Conservation (phyloP, 192 early-diverging fungal species). For the Phycomyces blakesleeanus region DNA sequence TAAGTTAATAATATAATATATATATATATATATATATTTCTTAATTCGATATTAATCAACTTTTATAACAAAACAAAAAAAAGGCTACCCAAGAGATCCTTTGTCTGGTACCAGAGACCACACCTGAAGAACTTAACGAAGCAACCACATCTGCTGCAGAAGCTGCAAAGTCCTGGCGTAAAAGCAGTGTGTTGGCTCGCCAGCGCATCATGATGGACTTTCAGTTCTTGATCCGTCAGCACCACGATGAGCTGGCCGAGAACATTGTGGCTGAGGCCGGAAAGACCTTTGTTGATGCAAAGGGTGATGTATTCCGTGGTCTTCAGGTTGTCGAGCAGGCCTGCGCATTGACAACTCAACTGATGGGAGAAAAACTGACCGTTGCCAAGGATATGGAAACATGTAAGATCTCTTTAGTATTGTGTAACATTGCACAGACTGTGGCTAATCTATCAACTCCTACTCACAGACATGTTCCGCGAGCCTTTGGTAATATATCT, state of each 20-base stretch:
- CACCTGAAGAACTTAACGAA: constrained; percentile 72
- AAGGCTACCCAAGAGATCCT: constrained; percentile 91
- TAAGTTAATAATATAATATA: constrained; percentile 38
- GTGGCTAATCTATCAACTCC: neutral
- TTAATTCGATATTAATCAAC: constrained; percentile 7
- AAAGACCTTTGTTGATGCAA: constrained; percentile 89
- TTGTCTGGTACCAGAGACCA: constrained; percentile 84
- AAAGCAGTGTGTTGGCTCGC: constrained; percentile 76
- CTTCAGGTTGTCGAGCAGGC: constrained; percentile 89
- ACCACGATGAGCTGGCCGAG: constrained; percentile 75
- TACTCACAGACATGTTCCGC: constrained; percentile 62
- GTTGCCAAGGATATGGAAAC: constrained; percentile 96
- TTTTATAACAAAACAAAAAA: neutral
- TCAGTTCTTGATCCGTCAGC: constrained; percentile 75
- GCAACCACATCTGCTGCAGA: constrained; percentile 66
- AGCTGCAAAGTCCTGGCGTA: constrained; percentile 85
- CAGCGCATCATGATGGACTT: constrained; percentile 92
- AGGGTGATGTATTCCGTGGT: constrained; percentile 88
- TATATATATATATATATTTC: neutral
- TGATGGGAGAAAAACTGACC: constrained; percentile 80
- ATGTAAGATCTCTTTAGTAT: constrained; percentile 37
- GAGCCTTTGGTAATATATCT: constrained; percentile 61
- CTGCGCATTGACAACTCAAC: constrained; percentile 68
- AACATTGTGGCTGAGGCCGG: constrained; percentile 90
- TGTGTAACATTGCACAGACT: neutral